Conservation (phyloP, 257 asterid genomes). For the Thymus mandschuricus region DNA sequence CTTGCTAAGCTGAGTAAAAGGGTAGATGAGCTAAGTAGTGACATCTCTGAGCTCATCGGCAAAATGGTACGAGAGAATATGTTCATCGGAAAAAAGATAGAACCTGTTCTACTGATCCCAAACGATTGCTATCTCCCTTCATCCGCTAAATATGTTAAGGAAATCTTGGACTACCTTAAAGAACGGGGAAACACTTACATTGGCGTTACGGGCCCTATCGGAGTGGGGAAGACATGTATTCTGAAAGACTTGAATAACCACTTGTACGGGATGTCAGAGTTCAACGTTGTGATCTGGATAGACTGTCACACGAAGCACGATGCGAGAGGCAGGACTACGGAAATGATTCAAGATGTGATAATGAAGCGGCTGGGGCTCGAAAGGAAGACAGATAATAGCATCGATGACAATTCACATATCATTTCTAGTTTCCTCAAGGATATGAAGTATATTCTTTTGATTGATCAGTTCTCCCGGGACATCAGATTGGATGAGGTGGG, state of each 20-base stretch:
- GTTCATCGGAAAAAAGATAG: too few relatives aligned
- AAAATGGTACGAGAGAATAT: too few relatives aligned
- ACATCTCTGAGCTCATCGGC: too few relatives aligned
- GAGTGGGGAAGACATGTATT: conserved; percentile 31
- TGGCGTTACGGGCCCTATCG: conserved; percentile 28
- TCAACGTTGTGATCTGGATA: conserved; percentile 24
- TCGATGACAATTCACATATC: conserved; percentile 7
- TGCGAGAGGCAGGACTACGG: not conserved
- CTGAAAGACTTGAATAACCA: conserved; percentile 29
- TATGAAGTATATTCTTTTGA: conserved; percentile 21
- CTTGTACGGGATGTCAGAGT: too few relatives aligned
- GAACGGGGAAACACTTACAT: conserved; percentile 14
- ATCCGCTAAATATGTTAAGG: too few relatives aligned
- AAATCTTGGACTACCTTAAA: too few relatives aligned
- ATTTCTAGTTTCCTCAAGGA: conserved; percentile 9
- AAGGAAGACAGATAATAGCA: not conserved
- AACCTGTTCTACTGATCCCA: too few relatives aligned
- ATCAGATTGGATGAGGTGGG: conserved; percentile 14
- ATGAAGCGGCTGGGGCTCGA: conserved; percentile 18
- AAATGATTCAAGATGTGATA: conserved; percentile 28
- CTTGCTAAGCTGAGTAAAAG: too few relatives aligned
- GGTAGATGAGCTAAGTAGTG: too few relatives aligned
- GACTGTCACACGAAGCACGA: not conserved
- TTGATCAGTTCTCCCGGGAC: conserved; percentile 18
- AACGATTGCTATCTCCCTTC: too few relatives aligned